Percentiles rank a stretch among this genome's conserved stretches.
Evolutionary conservation across 129 eudicot species (phyloP).

Genomic region (Saposhnikovia divaricata): DNA sequence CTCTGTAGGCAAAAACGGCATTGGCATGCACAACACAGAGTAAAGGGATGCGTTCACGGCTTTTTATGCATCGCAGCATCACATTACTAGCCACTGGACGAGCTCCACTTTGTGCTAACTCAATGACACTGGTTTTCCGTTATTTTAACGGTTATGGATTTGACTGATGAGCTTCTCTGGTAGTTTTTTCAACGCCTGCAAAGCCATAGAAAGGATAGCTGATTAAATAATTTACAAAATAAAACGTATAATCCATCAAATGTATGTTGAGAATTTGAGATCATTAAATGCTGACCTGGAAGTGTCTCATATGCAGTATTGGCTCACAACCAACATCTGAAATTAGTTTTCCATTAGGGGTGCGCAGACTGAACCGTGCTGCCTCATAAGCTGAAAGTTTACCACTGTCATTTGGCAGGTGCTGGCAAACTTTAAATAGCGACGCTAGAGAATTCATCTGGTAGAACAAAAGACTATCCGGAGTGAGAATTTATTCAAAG

Average conservation of each 20-base stretch:
- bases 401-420: slow-evolving; percentile 45
- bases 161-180: slow-evolving; percentile 68
- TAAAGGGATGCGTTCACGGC: not conserved
- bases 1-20: not conserved
- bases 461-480: slow-evolving; percentile 6
- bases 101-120: not conserved
- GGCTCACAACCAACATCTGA: slow-evolving; percentile 99
- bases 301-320: slow-evolving; percentile 87
- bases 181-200: slow-evolving; percentile 65
- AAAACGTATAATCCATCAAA: not conserved
- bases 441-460: slow-evolving; percentile 95
- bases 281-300: slow-evolving; percentile 51
- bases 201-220: not conserved
- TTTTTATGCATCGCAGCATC: not conserved
- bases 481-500: not conserved
- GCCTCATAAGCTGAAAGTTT: slow-evolving; percentile 64
- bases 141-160: slow-evolving; percentile 28
- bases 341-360: slow-evolving; percentile 63
- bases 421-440: slow-evolving; percentile 60
- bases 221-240: not conserved
- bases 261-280: not conserved
- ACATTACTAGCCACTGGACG: not conserved
- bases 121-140: slow-evolving; percentile 8
- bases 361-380: slow-evolving; percentile 57
- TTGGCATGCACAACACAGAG: not conserved